phyloP scores from a whole-genome alignment of 371 early-diverging fungal species.

The Actinomortierella ambigua region DNA sequence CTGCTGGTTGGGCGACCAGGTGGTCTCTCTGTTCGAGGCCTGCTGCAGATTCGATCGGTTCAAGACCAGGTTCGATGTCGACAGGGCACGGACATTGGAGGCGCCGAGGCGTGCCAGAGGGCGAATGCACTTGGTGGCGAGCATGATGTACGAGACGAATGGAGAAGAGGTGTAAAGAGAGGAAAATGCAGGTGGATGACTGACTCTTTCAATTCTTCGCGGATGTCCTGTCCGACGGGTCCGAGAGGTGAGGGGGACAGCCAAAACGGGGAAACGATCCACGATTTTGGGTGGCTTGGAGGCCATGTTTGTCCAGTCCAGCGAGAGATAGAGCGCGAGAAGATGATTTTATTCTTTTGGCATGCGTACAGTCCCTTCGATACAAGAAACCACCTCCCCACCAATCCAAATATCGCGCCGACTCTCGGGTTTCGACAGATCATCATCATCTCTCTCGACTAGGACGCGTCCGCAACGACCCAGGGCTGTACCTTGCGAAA shows the following conservation, averaged over 20 bases:
- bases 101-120: slow-evolving; percentile 12
- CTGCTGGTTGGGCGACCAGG: slow-evolving; percentile 83
- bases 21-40: slow-evolving; percentile 72
- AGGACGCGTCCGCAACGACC: slow-evolving; percentile 19
- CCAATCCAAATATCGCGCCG: slow-evolving; percentile 24
- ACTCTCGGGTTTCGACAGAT: slow-evolving; percentile 3
- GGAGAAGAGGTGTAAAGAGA: background rate
- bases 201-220: too few species aligned
- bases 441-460: slow-evolving; percentile 20
- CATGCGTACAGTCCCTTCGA: slow-evolving; percentile 19
- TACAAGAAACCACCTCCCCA: slow-evolving; percentile 18
- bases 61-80: slow-evolving; percentile 20
- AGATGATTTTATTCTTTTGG: too few species aligned
- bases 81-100: slow-evolving; percentile 24
- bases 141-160: slow-evolving; percentile 13
- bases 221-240: too few species aligned
- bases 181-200: too few species aligned
- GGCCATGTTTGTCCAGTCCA: too few species aligned
- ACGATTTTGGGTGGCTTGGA: too few species aligned
- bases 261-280: too few species aligned
- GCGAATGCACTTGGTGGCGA: slow-evolving; percentile 35
- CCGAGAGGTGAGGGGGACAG: too few species aligned
- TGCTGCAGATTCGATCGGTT: slow-evolving; percentile 53
- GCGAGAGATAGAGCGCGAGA: too few species aligned
- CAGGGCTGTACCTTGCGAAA: slow-evolving; percentile 24